Percentiles rank a stretch among this genome's conserved stretches.
Conservation (phyloP, 139 green algal species). For the Chlamydomonas asymmetrica region DNA sequence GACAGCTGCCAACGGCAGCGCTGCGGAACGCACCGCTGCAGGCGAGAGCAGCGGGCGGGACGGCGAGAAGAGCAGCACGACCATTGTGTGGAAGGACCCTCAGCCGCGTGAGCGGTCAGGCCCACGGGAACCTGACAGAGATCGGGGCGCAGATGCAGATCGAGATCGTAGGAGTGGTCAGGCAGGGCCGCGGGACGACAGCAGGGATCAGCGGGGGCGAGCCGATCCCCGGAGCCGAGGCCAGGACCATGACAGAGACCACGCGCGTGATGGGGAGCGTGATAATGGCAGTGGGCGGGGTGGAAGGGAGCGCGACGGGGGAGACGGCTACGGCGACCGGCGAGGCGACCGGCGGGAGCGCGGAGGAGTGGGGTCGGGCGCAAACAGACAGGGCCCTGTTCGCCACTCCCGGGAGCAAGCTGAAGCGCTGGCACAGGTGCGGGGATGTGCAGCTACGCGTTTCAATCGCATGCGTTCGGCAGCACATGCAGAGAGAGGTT, state of each 20-base stretch:
- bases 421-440: slow-evolving; percentile 12
- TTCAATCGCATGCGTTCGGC: too few relatives aligned
- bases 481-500: too few relatives aligned
- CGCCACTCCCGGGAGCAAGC: slow-evolving; percentile 6
- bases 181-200: slow-evolving; percentile 4
- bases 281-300: neutral
- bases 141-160: slow-evolving; percentile 4
- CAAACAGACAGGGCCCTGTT: neutral
- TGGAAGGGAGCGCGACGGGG: slow-evolving; percentile 7
- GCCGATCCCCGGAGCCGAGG: neutral
- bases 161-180: neutral
- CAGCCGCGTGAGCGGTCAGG: neutral
- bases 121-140: neutral
- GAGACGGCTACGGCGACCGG: neutral
- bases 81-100: neutral
- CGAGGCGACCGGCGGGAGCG: neutral
- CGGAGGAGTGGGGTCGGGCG: neutral
- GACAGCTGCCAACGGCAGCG: neutral
- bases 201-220: slow-evolving; percentile 9
- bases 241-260: neutral
- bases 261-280: neutral
- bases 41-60: slow-evolving; percentile 6
- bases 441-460: too few relatives aligned
- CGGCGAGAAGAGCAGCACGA: neutral
- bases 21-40: neutral